Conservation (phyloP, 257 asterid genomes). For the Solanum microdontum region DNA sequence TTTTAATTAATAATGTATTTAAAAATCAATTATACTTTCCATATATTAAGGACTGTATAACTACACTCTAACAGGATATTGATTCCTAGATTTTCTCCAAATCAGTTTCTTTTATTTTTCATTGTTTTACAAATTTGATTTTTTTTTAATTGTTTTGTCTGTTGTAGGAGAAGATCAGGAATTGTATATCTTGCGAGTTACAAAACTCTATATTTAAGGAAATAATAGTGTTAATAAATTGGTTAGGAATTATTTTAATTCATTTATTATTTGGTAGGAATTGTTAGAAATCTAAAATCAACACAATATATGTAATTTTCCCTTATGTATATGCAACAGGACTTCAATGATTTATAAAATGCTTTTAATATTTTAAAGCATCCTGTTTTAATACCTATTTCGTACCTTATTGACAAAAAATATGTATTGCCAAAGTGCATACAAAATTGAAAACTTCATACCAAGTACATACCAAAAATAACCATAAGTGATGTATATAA, state of each 20-base stretch:
- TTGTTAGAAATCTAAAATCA: background rate
- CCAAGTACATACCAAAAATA: no score
- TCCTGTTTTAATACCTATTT: no score
- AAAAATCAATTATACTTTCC: background rate
- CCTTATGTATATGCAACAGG: background rate
- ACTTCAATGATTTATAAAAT: background rate
- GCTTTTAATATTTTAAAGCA: no score
- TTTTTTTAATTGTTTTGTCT: no score
- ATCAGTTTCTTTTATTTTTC: background rate
- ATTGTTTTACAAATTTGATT: background rate
- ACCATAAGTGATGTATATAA: background rate
- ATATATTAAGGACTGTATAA: background rate
- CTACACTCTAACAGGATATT: background rate
- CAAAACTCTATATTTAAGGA: background rate
- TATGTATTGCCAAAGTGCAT: background rate
- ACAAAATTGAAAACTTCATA: background rate
- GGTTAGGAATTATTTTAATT: no score
- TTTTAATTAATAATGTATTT: no score
- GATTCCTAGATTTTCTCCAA: background rate
- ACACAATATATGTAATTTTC: no score
- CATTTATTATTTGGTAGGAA: no score
- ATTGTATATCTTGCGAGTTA: no score
- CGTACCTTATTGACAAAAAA: no score
- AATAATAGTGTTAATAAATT: no score
- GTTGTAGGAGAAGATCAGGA: no score